Evolutionary conservation across 176 grass and related monocot species (phyloP).

Genomic region (Carex kokanica): DNA sequence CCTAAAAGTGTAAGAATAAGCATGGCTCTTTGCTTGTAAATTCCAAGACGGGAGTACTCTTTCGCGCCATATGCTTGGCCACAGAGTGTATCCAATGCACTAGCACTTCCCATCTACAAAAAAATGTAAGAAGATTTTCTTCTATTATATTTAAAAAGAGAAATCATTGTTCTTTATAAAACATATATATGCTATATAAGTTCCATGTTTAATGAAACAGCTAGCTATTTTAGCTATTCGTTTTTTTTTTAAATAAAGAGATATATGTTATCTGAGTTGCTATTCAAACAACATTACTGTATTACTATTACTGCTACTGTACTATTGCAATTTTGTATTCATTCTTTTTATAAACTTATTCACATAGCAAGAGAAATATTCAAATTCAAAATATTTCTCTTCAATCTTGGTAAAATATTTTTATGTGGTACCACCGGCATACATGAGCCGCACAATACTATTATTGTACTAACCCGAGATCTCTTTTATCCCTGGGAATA

Average conservation of each 20-base stretch:
- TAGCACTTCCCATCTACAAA: constrained; percentile 36
- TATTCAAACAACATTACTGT: background rate
- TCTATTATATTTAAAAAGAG: background rate
- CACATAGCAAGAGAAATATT: background rate
- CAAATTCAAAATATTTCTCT: background rate
- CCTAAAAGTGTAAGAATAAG: constrained; percentile 50
- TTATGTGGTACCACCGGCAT: background rate
- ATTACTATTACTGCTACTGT: background rate
- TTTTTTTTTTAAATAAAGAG: too few species aligned
- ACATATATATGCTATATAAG: background rate
- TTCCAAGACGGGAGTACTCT: constrained; percentile 52
- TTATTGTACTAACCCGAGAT: background rate
- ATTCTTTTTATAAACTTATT: background rate
- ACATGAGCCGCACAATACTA: background rate
- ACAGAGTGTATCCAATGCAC: constrained; percentile 45
- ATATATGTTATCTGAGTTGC: background rate
- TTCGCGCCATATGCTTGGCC: constrained; percentile 73
- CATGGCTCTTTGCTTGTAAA: constrained; percentile 71
- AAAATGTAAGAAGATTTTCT: background rate
- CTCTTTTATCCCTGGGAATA: background rate
- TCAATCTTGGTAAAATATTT: background rate
- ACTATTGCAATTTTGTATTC: background rate
- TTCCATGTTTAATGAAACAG: background rate
- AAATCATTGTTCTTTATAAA: background rate
- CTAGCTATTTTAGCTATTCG: too few species aligned